Evolutionary conservation across 768 basidiomycete genomes (phyloP).

Genomic region (Boletus reticuloceps): DNA sequence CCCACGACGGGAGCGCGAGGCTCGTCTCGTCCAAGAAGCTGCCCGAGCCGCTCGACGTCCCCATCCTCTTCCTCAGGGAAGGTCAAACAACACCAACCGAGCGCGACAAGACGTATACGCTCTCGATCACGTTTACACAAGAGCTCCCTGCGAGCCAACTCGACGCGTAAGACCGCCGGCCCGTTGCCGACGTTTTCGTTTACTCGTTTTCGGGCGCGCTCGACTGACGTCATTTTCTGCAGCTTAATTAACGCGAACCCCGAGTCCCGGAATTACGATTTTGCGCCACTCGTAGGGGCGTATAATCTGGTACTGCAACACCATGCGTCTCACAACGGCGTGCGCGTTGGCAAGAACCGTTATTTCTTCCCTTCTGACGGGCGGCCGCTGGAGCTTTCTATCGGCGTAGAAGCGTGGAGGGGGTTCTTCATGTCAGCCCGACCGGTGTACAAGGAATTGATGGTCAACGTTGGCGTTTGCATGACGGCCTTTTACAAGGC

Average conservation of each 20-base stretch:
- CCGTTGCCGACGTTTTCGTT: background rate
- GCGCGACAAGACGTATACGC: conserved; percentile 34
- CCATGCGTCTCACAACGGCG: conserved; percentile 41
- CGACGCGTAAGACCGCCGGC: conserved; percentile 29
- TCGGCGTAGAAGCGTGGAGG: conserved; percentile 42
- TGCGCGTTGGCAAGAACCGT: conserved; percentile 48
- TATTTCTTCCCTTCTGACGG: conserved; percentile 45
- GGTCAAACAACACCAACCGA: conserved; percentile 34
- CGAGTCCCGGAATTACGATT: conserved; percentile 38
- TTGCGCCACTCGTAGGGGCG: conserved; percentile 42
- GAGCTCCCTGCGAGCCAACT: conserved; percentile 32
- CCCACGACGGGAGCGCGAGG: conserved; percentile 42
- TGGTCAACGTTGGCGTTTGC: conserved; percentile 54
- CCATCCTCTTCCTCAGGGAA: conserved; percentile 39
- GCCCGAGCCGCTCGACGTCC: conserved; percentile 35
- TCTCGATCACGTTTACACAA: conserved; percentile 33
- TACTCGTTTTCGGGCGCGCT: background rate
- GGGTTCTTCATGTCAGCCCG: conserved; percentile 54
- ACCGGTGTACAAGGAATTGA: conserved; percentile 45
- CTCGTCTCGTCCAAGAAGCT: conserved; percentile 41
- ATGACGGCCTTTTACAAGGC: conserved; percentile 56
- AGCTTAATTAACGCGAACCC: conserved; percentile 42
- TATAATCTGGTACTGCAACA: conserved; percentile 47
- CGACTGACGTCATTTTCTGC: background rate
- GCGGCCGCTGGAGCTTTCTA: conserved; percentile 26